phyloP scores from a whole-genome alignment of 768 basidiomycete genomes.

The Tricholoma flavovirens region DNA sequence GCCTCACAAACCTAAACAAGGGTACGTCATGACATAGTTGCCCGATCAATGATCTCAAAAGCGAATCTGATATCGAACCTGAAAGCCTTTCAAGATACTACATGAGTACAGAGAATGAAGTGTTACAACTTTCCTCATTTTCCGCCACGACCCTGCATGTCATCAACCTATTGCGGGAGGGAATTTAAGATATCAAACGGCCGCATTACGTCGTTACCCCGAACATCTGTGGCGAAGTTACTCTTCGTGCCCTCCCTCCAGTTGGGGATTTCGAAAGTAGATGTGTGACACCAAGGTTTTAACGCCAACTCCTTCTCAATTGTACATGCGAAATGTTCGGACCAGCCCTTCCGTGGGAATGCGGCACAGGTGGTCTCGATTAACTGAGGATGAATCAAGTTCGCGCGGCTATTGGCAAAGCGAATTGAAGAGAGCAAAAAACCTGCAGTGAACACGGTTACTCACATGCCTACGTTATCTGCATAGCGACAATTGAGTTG shows the following conservation, averaged over 20 bases:
- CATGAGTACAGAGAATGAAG: background rate
- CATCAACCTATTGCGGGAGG: background rate
- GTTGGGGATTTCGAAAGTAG: constrained; percentile 39
- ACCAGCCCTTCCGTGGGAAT: constrained; percentile 43
- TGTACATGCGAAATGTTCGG: constrained; percentile 34
- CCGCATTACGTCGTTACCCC: constrained; percentile 37
- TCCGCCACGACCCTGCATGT: no score
- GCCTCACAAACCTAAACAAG: background rate
- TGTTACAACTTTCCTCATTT: no score
- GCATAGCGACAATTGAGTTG: constrained; percentile 4
- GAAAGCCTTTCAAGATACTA: background rate
- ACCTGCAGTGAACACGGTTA: background rate
- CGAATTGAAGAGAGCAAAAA: constrained; percentile 4
- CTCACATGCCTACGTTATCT: constrained; percentile 44
- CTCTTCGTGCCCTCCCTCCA: constrained; percentile 39
- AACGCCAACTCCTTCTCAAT: constrained; percentile 39
- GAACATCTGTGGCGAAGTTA: constrained; percentile 43
- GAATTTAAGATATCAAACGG: constrained; percentile 23
- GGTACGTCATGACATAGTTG: background rate
- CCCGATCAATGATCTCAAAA: background rate
- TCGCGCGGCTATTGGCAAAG: constrained; percentile 29
- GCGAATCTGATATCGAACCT: background rate
- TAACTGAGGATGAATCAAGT: constrained; percentile 35
- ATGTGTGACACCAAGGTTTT: constrained; percentile 48
- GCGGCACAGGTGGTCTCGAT: constrained; percentile 34